Percentiles rank a stretch among this genome's conserved stretches.
These are phyloP conservation scores for Sporothrix pseudoabietina DNA, from an alignment of 2,329 filamentous ascomycete species.

Conservation along the genomic window DNA sequence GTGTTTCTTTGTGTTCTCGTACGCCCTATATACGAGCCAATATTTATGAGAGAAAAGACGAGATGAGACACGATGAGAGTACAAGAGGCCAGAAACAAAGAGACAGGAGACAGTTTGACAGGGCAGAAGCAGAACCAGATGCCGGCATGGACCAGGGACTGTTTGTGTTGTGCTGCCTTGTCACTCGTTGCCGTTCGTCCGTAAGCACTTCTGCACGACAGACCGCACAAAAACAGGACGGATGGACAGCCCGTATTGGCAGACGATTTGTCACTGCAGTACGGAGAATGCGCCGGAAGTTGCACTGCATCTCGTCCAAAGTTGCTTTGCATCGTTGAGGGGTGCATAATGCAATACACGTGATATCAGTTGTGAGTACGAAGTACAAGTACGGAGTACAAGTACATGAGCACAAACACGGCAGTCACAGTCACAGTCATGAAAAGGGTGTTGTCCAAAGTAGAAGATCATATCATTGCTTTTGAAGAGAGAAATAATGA, in stretches of 20 bases:
- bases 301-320: not conserved
- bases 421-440: not conserved
- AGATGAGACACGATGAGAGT: not conserved
- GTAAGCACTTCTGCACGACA: slow-evolving; percentile 12
- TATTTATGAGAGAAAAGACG: not conserved
- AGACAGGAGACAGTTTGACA: slow-evolving; percentile 4
- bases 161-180: slow-evolving; percentile 2
- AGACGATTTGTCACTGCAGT: slow-evolving; percentile 11
- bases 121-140: not conserved
- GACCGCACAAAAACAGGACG: not conserved
- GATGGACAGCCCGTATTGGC: not conserved
- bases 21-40: slow-evolving; percentile 5
- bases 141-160: not conserved
- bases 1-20: not conserved
- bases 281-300: not conserved
- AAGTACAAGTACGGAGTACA: not conserved
- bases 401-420: not conserved
- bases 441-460: not conserved
- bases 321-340: not conserved
- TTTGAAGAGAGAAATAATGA: not conserved
- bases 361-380: not conserved
- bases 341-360: not conserved
- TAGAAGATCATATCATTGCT: slow-evolving; percentile 20
- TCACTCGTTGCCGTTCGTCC: not conserved
- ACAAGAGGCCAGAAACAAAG: not conserved